phyloP scores from a whole-genome alignment of 108 stramenopile genomes.

The Nitzschia putrida region DNA sequence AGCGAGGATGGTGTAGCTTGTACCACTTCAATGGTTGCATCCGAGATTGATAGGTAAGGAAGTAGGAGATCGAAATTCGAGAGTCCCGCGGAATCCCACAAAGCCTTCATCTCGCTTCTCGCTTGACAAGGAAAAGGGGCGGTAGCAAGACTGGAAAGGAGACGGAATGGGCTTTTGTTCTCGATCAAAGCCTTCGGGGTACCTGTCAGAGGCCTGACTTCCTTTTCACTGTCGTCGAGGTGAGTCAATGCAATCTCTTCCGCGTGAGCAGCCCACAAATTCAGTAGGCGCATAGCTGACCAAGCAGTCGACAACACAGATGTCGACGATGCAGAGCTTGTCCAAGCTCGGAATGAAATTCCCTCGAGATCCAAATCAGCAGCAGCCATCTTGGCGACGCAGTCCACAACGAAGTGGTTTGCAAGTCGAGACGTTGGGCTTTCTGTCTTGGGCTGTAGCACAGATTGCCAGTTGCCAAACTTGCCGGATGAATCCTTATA shows the following conservation, averaged over 20 bases:
- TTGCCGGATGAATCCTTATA: constrained; percentile 15
- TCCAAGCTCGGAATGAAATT: constrained; percentile 16
- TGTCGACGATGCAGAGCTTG: not conserved
- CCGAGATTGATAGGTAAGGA: constrained; percentile 16
- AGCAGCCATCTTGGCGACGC: constrained; percentile 9
- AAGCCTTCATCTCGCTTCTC: not conserved
- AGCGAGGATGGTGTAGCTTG: constrained; percentile 6
- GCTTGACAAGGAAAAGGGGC: constrained; percentile 19
- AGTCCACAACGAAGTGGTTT: constrained; percentile 16
- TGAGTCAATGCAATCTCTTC: constrained; percentile 31
- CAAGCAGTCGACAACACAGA: constrained; percentile 18
- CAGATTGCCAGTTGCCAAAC: constrained; percentile 32
- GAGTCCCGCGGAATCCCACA: constrained; percentile 21
- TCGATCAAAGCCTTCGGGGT: constrained; percentile 7
- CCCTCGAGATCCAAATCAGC: constrained; percentile 37
- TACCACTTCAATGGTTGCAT: not conserved
- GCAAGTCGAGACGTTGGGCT: not conserved
- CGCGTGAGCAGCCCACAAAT: constrained; percentile 29
- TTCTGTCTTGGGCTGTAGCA: constrained; percentile 1
- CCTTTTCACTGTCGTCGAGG: constrained; percentile 6
- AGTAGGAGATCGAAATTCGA: constrained; percentile 36
- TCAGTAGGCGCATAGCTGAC: constrained; percentile 30
- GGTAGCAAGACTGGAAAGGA: constrained; percentile 27
- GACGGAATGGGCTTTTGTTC: constrained; percentile 20
- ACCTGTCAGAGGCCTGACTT: not conserved